A percentile compares a stretch with the other conserved stretches of the same genome.
phyloP scores from a whole-genome alignment of 192 early-diverging fungal species.

The Linnemannia elongata region DNA sequence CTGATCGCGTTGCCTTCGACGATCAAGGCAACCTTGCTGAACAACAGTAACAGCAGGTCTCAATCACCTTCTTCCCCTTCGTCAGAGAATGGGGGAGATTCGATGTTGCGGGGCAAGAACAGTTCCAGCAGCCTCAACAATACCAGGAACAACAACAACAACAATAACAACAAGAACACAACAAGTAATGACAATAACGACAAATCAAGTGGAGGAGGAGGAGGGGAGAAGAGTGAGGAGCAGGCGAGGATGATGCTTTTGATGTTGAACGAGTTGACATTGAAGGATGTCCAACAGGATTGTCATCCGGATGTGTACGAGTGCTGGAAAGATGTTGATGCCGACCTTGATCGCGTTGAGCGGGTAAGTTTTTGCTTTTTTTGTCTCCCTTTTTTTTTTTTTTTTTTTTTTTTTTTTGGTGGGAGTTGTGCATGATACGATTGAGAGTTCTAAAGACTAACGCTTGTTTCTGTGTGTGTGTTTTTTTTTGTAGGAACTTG shows the following conservation, averaged over 20 bases:
- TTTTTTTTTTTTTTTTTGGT: neutral
- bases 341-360: conserved; percentile 49
- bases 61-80: conserved; percentile 14
- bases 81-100: neutral
- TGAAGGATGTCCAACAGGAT: conserved; percentile 51
- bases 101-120: conserved; percentile 5
- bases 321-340: conserved; percentile 56
- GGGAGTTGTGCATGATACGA: neutral
- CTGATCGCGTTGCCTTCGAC: conserved; percentile 42
- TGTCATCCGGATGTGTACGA: conserved; percentile 57
- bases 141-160: neutral
- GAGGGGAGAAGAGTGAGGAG: conserved; percentile 10
- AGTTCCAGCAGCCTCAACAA: conserved; percentile 14
- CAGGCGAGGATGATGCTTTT: conserved; percentile 47
- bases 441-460: neutral
- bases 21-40: conserved; percentile 41
- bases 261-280: conserved; percentile 52
- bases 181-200: conserved; percentile 16
- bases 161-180: conserved; percentile 9
- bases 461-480: neutral
- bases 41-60: neutral
- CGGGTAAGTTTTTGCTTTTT: conserved; percentile 18
- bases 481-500: conserved; percentile 39
- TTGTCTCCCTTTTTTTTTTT: neutral
- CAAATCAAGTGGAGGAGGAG: neutral